Base-by-base conservation (phyloP, 768 basidiomycete species). In the Gloeopeniophorella convolvens region DNA sequence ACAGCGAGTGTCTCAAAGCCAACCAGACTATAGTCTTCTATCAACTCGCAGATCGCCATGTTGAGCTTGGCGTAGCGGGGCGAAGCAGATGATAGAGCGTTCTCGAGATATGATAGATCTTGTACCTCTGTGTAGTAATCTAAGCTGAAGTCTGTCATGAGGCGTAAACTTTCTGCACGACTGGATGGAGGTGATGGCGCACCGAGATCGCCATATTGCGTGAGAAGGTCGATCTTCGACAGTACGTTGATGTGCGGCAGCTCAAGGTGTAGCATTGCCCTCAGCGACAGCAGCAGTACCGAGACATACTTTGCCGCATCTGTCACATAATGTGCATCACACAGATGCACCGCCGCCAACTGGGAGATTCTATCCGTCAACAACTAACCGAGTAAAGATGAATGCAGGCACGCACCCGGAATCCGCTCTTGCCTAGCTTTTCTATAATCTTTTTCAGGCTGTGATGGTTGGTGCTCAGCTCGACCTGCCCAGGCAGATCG, bases 91-190 rank as follows among this genome's bases (percentile, higher is more conserved):
- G 77, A 73, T 13, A 98, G 78, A 0, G 80, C 70, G 55, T 83
- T 84, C 57, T 89, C 80, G 18, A 99, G 79, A 65, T 97, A 85
- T 1, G 85, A 84, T 0, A 99, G 74, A 63, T 99, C 95, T 66
- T 96, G 93, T 0, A 96, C 96, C 68, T 99, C 93, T 34, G 96
- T 97, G 66, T 98, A 98, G 66, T 89, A 99, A 57, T 92, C 89
- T 24, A 99, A 83, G 62, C 95, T 96, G 73, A 99, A 98, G 36
- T 95, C 95, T 96, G 59, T 9, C 2, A 27, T 13, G 30, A 34
- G 0, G 37, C 56, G 9, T 32, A 50, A 49, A 35, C 8, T 6
- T 41, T 16, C 26, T 30, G n/a, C 21, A 3, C 43, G 26, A 4
- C 8, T 18, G n/a, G 28, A 12, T 12, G 28, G 37, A 39, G 15